These are phyloP conservation scores for Tephrocybe rancida DNA, from an alignment of 768 basidiomycete species.

Conservation along the genomic window DNA sequence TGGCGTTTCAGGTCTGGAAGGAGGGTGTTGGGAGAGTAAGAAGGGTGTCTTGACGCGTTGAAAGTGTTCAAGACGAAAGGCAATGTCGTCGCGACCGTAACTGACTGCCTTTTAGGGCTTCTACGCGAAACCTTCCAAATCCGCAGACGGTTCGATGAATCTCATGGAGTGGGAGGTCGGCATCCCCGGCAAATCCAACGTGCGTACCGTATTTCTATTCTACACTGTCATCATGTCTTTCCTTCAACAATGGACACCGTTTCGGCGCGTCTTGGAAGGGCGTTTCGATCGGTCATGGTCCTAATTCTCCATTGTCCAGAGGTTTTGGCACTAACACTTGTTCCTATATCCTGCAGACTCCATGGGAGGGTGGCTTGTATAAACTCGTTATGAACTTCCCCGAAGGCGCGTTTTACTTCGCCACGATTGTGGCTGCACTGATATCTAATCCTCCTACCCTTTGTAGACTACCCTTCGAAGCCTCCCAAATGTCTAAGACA, in stretches of 20 bases:
- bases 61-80: constrained; percentile 2
- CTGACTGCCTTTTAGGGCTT: constrained; percentile 70
- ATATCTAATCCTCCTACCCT: constrained; percentile 3
- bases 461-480: constrained; percentile 89
- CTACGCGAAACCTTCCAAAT: constrained; percentile 92
- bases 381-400: constrained; percentile 95
- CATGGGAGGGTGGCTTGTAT: constrained; percentile 97
- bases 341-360: constrained; percentile 57
- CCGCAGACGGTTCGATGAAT: constrained; percentile 91
- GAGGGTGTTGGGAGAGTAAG: not conserved
- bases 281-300: constrained; percentile 1
- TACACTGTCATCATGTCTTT: not conserved
- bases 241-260: constrained; percentile 5
- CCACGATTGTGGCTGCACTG: not conserved
- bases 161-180: constrained; percentile 99
- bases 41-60: constrained; percentile 5
- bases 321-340: constrained; percentile 16
- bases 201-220: constrained; percentile 42
- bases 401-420: constrained; percentile 68
- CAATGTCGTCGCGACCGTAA: constrained; percentile 1
- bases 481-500: constrained; percentile 81
- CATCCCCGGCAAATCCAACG: constrained; percentile 90
- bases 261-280: constrained; percentile 12
- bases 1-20: not conserved
- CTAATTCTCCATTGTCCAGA: constrained; percentile 9